Evolutionary conservation across 805 yeast species (phyloP).

Genomic region (Cyberlindnera galapagoensis): DNA sequence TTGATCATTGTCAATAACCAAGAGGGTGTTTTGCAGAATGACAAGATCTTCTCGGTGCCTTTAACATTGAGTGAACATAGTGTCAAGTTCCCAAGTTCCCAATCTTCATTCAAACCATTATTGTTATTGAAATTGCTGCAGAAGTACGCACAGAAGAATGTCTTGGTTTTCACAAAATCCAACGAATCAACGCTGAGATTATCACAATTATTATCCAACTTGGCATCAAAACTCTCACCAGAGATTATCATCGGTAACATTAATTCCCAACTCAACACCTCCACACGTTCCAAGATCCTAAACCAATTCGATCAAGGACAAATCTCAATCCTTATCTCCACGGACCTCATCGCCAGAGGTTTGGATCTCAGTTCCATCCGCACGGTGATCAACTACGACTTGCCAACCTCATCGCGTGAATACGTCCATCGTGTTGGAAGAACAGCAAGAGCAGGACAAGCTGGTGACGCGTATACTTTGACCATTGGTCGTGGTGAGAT

Average conservation of each 20-base stretch:
- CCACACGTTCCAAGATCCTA: constrained; percentile 50
- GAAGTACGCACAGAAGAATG: constrained; percentile 28
- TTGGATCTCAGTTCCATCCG: constrained; percentile 67
- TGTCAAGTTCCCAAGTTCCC: constrained; percentile 30
- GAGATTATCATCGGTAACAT: constrained; percentile 35
- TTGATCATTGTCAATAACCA: constrained; percentile 65
- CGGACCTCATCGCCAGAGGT: constrained; percentile 96
- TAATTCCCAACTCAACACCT: constrained; percentile 51
- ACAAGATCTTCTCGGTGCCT: constrained; percentile 56
- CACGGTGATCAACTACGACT: constrained; percentile 82
- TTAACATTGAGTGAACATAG: constrained; percentile 39
- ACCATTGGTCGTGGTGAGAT: constrained; percentile 75
- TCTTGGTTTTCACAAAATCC: constrained; percentile 62
- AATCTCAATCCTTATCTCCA: constrained; percentile 56
- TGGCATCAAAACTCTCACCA: constrained; percentile 26
- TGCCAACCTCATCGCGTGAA: constrained; percentile 84
- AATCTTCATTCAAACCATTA: constrained; percentile 62
- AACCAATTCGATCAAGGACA: constrained; percentile 51
- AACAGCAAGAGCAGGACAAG: constrained; percentile 86
- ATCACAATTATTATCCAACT: constrained; percentile 46
- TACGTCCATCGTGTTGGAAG: constrained; percentile 96
- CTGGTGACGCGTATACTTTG: constrained; percentile 70
- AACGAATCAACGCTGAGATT: constrained; percentile 86
- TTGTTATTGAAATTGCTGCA: constrained; percentile 51
- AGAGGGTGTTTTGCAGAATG: constrained; percentile 34